Conservation (phyloP, 2,329 filamentous ascomycete genomes). For the Helminthosporium solani region DNA sequence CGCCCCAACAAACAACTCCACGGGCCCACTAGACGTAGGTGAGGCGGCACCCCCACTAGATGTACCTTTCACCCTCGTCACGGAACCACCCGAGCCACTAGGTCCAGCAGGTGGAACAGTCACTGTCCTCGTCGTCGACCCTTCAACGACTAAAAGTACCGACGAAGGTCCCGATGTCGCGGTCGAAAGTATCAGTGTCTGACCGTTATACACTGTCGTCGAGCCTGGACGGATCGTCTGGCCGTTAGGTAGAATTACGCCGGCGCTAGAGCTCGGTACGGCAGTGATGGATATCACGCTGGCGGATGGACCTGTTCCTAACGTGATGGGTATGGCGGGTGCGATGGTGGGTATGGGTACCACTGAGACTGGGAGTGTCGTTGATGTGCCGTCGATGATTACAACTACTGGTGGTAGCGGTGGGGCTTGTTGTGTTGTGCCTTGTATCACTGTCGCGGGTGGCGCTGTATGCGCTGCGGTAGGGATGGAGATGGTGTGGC, state of each 20-base stretch:
- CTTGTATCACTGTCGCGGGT: background rate
- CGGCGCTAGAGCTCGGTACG: too few species aligned
- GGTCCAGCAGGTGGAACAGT: background rate
- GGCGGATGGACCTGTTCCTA: background rate
- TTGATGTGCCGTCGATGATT: background rate
- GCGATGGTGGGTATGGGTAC: background rate
- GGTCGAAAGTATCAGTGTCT: background rate
- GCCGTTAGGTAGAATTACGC: background rate
- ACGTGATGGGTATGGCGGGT: background rate
- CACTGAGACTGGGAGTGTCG: background rate
- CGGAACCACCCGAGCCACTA: too few species aligned
- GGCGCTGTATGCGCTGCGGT: background rate
- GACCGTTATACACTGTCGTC: background rate
- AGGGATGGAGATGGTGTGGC: background rate
- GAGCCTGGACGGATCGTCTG: background rate
- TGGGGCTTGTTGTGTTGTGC: background rate
- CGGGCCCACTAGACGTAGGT: too few species aligned
- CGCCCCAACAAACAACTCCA: too few species aligned
- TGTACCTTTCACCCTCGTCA: too few species aligned
- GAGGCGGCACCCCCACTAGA: too few species aligned
- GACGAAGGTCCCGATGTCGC: background rate
- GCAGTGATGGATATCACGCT: too few species aligned
- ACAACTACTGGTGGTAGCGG: too few species aligned
- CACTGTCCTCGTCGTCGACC: background rate
- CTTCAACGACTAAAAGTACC: background rate